A percentile compares a stretch with the other conserved stretches of the same genome.
phyloP scores from a whole-genome alignment of 495 filamentous ascomycete species.

The Sphaerosporella brunnea region DNA sequence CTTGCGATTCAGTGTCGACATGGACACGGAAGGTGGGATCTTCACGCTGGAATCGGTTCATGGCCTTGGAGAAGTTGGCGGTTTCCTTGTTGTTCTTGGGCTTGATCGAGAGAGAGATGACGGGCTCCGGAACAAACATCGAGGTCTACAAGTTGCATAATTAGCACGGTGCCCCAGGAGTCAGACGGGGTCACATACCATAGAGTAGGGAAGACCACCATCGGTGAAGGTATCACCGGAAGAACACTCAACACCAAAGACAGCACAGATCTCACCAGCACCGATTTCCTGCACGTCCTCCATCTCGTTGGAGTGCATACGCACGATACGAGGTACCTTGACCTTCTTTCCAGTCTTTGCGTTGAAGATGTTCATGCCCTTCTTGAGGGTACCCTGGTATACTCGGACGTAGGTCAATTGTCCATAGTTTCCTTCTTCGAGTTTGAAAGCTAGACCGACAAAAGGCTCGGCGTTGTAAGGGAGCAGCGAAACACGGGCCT shows the following conservation, averaged over 20 bases:
- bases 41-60: constrained; percentile 96
- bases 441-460: constrained; percentile 93
- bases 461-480: constrained; percentile 87
- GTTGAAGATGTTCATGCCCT: constrained; percentile 82
- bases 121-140: constrained; percentile 97
- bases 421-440: constrained; percentile 97
- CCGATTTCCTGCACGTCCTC: constrained; percentile 84
- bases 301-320: constrained; percentile 99
- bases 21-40: constrained; percentile 95
- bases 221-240: constrained; percentile 98
- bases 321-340: constrained; percentile 90
- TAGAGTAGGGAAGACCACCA: constrained; percentile 76
- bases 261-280: constrained; percentile 93
- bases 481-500: constrained; percentile 66
- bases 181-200: constrained; percentile 31
- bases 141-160: no score
- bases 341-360: constrained; percentile 88
- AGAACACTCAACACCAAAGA: constrained; percentile 96
- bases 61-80: constrained; percentile 93
- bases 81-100: constrained; percentile 87
- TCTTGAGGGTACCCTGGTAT: constrained; percentile 83
- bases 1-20: constrained; percentile 72
- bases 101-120: constrained; percentile 94
- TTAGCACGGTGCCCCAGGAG: no score
- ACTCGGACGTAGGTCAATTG: constrained; percentile 98